Evolutionary conservation across 2,329 filamentous ascomycete species (phyloP).

Genomic region (Zymoseptoria tritici): DNA sequence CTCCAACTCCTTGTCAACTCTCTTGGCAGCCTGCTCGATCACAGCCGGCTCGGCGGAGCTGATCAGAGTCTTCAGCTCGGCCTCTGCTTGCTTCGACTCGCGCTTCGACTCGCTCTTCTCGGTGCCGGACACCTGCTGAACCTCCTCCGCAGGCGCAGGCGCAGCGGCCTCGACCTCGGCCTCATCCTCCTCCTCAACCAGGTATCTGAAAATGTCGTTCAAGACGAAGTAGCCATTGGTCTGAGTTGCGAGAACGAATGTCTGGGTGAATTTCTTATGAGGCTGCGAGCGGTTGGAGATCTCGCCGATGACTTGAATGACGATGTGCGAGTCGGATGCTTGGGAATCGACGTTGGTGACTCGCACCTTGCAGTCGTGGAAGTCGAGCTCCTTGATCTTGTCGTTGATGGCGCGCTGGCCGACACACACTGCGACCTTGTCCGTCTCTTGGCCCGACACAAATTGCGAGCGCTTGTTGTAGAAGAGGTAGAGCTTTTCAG

Average conservation of each 20-base stretch:
- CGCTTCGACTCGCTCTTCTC: constrained; percentile 34
- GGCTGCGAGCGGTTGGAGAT: constrained; percentile 89
- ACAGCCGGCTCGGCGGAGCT: constrained; percentile 32
- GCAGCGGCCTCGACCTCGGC: constrained; percentile 35
- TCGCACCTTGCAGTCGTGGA: constrained; percentile 96
- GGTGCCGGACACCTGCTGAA: constrained; percentile 24
- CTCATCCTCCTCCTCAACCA: constrained; percentile 74
- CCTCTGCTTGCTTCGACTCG: constrained; percentile 31
- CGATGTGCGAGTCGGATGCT: constrained; percentile 83
- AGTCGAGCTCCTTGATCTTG: constrained; percentile 84
- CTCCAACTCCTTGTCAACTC: constrained; percentile 70
- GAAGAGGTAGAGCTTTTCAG: constrained; percentile 92
- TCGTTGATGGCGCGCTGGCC: constrained; percentile 88
- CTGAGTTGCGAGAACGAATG: constrained; percentile 92
- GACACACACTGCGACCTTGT: constrained; percentile 76
- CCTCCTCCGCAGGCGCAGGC: constrained; percentile 25
- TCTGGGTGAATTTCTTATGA: constrained; percentile 94
- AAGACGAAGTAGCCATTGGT: constrained; percentile 96
- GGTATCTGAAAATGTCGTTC: constrained; percentile 95
- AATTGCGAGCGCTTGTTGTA: constrained; percentile 95
- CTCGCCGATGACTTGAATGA: constrained; percentile 97
- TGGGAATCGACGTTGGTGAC: constrained; percentile 97
- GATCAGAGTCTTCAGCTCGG: constrained; percentile 23
- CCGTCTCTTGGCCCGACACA: constrained; percentile 84
- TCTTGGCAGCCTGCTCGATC: constrained; percentile 38